A percentile compares a stretch with the other conserved stretches of the same genome.
These are phyloP conservation scores for Phylloporus arenicola DNA, from an alignment of 768 basidiomycete species.

Conservation along the genomic window DNA sequence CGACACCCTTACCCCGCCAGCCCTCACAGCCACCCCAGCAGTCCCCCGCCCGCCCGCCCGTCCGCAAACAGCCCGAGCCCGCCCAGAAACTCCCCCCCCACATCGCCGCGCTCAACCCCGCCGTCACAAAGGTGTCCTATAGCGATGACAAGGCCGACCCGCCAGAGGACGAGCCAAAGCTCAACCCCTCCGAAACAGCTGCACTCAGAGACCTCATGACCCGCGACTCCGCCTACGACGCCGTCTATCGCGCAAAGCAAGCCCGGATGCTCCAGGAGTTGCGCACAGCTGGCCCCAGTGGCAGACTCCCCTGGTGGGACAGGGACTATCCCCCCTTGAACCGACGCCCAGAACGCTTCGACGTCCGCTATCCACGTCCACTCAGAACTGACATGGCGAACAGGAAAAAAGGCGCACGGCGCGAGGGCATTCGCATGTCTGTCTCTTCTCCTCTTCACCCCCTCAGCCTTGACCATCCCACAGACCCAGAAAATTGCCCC, in stretches of 20 bases:
- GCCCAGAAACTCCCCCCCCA: conserved; percentile 31
- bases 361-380: conserved; percentile 52
- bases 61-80: conserved; percentile 21
- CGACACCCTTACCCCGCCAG: conserved; percentile 10
- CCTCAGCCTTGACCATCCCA: not conserved
- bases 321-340: conserved; percentile 38
- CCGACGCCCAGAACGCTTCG: conserved; percentile 38
- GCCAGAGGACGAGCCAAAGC: conserved; percentile 14
- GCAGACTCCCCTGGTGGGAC: conserved; percentile 58
- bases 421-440: conserved; percentile 74
- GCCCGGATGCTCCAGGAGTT: conserved; percentile 49
- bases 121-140: conserved; percentile 28
- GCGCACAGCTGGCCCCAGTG: conserved; percentile 38
- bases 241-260: conserved; percentile 43
- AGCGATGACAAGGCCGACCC: conserved; percentile 19
- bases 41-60: conserved; percentile 19
- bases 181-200: conserved; percentile 31
- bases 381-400: conserved; percentile 30
- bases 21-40: conserved; percentile 25
- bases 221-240: conserved; percentile 44
- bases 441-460: conserved; percentile 30
- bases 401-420: conserved; percentile 48
- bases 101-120: conserved; percentile 28
- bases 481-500: conserved; percentile 57
- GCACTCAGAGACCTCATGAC: conserved; percentile 34